These are phyloP conservation scores for Fusarium ramigenum DNA, from an alignment of 2,329 filamentous ascomycete species.

Conservation along the genomic window DNA sequence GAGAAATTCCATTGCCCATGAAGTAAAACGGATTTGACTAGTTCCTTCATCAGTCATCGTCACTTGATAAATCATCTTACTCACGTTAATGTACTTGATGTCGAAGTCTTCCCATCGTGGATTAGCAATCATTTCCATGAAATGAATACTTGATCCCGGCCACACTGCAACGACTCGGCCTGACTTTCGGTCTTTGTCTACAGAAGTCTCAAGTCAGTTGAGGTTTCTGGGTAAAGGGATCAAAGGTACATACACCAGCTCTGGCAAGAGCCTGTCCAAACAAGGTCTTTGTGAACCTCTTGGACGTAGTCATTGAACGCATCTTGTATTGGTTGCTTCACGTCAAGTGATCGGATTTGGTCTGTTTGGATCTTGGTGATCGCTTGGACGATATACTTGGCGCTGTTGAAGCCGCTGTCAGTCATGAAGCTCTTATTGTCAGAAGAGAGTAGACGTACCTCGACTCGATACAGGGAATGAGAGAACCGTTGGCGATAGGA, in stretches of 20 bases:
- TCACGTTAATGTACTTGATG: not conserved
- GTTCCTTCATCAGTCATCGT: accelerated
- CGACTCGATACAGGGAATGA: not conserved
- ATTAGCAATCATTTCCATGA: not conserved
- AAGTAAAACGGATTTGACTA: not conserved
- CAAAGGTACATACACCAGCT: not conserved
- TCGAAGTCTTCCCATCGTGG: not conserved
- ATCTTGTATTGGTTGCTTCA: not conserved
- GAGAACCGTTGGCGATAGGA: not conserved
- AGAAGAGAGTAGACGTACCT: too few species aligned
- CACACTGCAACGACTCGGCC: not conserved
- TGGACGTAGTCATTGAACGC: not conserved
- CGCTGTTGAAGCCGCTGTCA: too few species aligned
- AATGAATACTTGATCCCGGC: not conserved
- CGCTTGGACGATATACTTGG: not conserved
- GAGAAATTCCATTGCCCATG: not conserved
- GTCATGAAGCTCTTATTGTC: too few species aligned
- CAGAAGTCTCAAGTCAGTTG: not conserved
- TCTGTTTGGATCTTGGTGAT: not conserved
- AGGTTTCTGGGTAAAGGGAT: accelerated
- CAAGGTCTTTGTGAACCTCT: not conserved
- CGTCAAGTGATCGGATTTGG: not conserved
- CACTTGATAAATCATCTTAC: accelerated
- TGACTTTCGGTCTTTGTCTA: not conserved
- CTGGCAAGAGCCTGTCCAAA: not conserved